Evolutionary conservation across 345 rosid species (phyloP).

Genomic region (Sisymbrium altissimum): DNA sequence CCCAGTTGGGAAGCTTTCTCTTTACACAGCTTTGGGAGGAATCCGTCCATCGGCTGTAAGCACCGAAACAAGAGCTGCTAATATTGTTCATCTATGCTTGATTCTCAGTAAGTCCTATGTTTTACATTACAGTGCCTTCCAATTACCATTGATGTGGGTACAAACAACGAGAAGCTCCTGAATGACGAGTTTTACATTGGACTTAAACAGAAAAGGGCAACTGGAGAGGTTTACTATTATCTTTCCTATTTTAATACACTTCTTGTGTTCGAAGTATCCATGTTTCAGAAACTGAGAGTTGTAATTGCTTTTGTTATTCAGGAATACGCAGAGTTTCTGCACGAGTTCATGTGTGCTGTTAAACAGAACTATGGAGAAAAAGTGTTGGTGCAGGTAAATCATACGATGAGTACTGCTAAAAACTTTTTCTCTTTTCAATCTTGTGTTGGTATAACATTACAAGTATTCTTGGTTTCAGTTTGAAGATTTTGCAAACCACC

Average conservation of each 20-base stretch:
- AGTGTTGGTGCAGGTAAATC: constrained; percentile 77
- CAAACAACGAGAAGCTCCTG: constrained; percentile 71
- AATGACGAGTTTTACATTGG: constrained; percentile 86
- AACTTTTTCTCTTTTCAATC: not conserved
- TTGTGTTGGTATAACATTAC: not conserved
- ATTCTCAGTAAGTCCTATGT: not conserved
- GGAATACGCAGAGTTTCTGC: constrained; percentile 91
- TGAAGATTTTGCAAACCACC: constrained; percentile 99
- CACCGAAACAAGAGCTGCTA: not conserved
- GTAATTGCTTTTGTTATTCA: constrained; percentile 26
- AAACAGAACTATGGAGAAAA: constrained; percentile 97
- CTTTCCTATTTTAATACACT: not conserved
- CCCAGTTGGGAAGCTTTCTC: constrained; percentile 86
- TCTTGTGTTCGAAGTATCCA: not conserved
- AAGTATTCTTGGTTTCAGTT: constrained; percentile 45
- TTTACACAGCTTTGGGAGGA: constrained; percentile 89
- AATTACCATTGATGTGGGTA: constrained; percentile 84
- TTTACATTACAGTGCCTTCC: constrained; percentile 63
- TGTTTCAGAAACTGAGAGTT: constrained; percentile 23
- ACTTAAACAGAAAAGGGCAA: constrained; percentile 74
- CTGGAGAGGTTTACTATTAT: constrained; percentile 55
- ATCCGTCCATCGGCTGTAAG: constrained; percentile 87
- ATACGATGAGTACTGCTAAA: not conserved
- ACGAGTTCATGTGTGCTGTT: constrained; percentile 92
- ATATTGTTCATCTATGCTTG: not conserved